phyloP scores from a whole-genome alignment of 345 rosid species.

The Camelina laxa region DNA sequence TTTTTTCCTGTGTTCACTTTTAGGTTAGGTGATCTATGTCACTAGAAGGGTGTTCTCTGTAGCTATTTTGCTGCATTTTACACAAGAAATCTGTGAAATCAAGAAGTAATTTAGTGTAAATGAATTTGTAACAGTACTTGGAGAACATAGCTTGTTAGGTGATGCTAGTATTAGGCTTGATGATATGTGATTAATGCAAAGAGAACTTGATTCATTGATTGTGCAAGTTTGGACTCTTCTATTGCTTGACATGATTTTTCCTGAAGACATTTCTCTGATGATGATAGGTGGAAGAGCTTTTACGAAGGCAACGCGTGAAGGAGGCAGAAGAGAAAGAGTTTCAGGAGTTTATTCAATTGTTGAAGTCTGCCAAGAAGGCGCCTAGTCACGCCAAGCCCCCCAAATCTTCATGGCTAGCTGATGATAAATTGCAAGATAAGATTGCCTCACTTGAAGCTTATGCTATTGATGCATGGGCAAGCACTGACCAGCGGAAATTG shows the following conservation, averaged over 20 bases:
- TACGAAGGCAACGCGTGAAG: constrained; percentile 63
- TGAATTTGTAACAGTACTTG: not conserved
- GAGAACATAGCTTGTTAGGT: constrained; percentile 8
- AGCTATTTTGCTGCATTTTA: constrained; percentile 10
- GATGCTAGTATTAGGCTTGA: constrained; percentile 19
- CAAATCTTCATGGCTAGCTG: constrained; percentile 76
- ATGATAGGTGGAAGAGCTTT: constrained; percentile 79
- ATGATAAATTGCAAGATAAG: constrained; percentile 59
- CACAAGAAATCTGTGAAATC: not conserved
- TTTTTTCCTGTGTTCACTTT: constrained; percentile 2
- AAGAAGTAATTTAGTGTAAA: not conserved
- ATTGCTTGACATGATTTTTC: constrained; percentile 9
- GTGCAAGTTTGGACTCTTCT: constrained; percentile 24
- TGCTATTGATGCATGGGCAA: constrained; percentile 81
- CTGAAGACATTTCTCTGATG: constrained; percentile 22
- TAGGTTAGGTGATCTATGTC: constrained; percentile 13
- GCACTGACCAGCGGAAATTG: constrained; percentile 67
- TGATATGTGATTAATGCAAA: constrained; percentile 25
- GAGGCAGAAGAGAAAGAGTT: constrained; percentile 86
- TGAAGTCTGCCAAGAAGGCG: constrained; percentile 71
- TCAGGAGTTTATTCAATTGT: constrained; percentile 65
- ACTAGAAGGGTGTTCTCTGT: constrained; percentile 19
- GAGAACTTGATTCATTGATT: constrained; percentile 22
- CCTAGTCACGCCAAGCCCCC: constrained; percentile 71
- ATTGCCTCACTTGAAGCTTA: constrained; percentile 80